phyloP scores from a whole-genome alignment of 306 rosid genomes.

The Prunus fruticosa region DNA sequence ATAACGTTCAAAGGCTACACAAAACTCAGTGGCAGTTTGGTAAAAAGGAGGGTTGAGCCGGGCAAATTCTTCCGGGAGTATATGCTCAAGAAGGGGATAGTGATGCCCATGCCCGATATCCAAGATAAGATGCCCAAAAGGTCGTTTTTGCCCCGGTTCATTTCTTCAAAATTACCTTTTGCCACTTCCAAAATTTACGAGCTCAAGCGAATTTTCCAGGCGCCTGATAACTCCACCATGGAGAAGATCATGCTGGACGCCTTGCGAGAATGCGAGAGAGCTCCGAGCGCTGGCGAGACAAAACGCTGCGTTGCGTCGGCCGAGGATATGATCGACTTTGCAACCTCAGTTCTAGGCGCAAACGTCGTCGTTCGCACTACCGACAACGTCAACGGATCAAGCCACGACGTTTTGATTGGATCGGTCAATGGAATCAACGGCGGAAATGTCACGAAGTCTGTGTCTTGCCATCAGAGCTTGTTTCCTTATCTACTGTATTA shows the following conservation, averaged over 20 bases:
- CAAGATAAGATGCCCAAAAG: conserved; percentile 85
- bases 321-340: conserved; percentile 92
- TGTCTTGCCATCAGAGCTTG: conserved; percentile 91
- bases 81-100: conserved; percentile 61
- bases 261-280: conserved; percentile 70
- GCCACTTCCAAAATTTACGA: conserved; percentile 53
- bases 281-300: conserved; percentile 66
- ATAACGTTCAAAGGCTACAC: conserved; percentile 46
- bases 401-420: conserved; percentile 53
- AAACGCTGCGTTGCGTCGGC: conserved; percentile 80
- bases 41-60: conserved; percentile 78
- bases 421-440: conserved; percentile 61
- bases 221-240: conserved; percentile 71
- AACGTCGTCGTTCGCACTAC: conserved; percentile 64
- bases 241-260: conserved; percentile 64
- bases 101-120: conserved; percentile 84
- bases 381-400: conserved; percentile 58
- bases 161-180: conserved; percentile 73
- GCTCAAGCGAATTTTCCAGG: conserved; percentile 63
- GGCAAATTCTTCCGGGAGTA: conserved; percentile 88
- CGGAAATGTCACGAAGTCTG: conserved; percentile 78
- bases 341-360: conserved; percentile 75
- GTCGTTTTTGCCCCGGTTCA: conserved; percentile 80
- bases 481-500: conserved; percentile 83
- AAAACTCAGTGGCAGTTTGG: conserved; percentile 51